A percentile compares a stretch with the other conserved stretches of the same genome.
Evolutionary conservation across 1,284 basidiomycete species (phyloP).

Genomic region (Tilletia walkeri): DNA sequence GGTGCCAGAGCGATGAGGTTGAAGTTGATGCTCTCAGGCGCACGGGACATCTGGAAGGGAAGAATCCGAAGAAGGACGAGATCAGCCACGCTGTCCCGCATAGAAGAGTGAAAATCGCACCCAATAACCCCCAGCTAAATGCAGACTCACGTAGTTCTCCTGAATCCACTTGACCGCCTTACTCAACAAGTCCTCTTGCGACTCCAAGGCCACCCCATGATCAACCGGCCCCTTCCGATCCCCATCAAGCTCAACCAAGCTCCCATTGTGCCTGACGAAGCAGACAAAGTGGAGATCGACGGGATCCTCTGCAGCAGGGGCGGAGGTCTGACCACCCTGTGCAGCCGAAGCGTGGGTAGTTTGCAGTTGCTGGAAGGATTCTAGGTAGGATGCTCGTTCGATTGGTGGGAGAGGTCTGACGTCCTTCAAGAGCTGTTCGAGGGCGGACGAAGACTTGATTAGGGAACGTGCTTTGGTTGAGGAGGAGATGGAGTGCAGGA

Average conservation of each 20-base stretch:
- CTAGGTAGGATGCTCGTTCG: constrained; percentile 31
- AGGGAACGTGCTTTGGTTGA: constrained; percentile 25
- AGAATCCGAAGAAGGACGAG: too few species aligned
- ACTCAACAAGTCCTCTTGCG: constrained; percentile 33
- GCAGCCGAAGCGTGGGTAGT: constrained; percentile 43
- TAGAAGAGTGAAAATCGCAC: background rate
- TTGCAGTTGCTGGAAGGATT: constrained; percentile 38
- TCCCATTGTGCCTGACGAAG: constrained; percentile 43
- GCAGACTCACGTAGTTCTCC: constrained; percentile 40
- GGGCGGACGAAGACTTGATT: constrained; percentile 34
- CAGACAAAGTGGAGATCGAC: constrained; percentile 54
- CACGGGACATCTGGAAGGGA: constrained; percentile 36
- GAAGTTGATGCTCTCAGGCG: constrained; percentile 49
- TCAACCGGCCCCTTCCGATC: constrained; percentile 46
- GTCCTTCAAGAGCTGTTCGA: constrained; percentile 29
- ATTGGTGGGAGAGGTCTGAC: constrained; percentile 19
- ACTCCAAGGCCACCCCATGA: constrained; percentile 30
- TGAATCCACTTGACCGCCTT: constrained; percentile 41
- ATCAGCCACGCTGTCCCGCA: too few species aligned
- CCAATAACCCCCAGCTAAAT: background rate
- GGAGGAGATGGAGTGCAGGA: constrained; percentile 53
- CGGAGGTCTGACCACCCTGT: constrained; percentile 43
- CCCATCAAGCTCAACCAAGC: constrained; percentile 51
- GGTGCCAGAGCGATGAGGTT: constrained; percentile 49
- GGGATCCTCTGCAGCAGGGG: constrained; percentile 45